These are phyloP conservation scores for Vigna nakashimae DNA, from an alignment of 306 rosid species.

Conservation along the genomic window DNA sequence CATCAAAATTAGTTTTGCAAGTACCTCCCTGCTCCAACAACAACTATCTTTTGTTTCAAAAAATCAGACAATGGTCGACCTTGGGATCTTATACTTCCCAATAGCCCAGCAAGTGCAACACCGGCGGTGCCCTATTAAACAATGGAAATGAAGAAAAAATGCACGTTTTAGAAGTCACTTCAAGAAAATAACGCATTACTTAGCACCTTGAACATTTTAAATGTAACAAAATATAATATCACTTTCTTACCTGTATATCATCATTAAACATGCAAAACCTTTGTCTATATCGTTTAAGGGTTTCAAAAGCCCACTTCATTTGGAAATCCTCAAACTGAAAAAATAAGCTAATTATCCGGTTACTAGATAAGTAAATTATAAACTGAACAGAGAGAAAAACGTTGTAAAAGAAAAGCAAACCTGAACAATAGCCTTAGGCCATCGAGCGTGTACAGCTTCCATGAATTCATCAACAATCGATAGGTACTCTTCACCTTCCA, in stretches of 20 bases:
- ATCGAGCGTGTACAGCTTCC: constrained; percentile 81
- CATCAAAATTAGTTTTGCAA: constrained; percentile 26
- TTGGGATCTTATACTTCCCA: constrained; percentile 88
- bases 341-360: constrained; percentile 42
- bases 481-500: constrained; percentile 91
- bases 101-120: constrained; percentile 91
- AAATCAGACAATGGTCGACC: constrained; percentile 80
- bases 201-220: constrained; percentile 23
- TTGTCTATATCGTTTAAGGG: constrained; percentile 78
- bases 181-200: constrained; percentile 1
- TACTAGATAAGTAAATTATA: constrained; percentile 36
- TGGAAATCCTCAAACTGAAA: constrained; percentile 93
- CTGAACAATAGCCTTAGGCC: constrained; percentile 97
- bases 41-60: constrained; percentile 82
- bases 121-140: constrained; percentile 87
- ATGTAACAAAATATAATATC: constrained; percentile 31
- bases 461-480: constrained; percentile 88
- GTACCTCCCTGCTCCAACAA: constrained; percentile 98
- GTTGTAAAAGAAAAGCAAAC: constrained; percentile 51
- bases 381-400: constrained; percentile 22
- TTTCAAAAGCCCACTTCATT: constrained; percentile 98
- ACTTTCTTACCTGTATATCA: constrained; percentile 78
- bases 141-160: constrained; percentile 46
- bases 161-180: background rate
- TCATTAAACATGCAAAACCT: constrained; percentile 94